Percentiles rank a stretch among this genome's conserved stretches.
Evolutionary conservation across 179 eudicot species (phyloP).

Genomic region (Beta macrorhiza): DNA sequence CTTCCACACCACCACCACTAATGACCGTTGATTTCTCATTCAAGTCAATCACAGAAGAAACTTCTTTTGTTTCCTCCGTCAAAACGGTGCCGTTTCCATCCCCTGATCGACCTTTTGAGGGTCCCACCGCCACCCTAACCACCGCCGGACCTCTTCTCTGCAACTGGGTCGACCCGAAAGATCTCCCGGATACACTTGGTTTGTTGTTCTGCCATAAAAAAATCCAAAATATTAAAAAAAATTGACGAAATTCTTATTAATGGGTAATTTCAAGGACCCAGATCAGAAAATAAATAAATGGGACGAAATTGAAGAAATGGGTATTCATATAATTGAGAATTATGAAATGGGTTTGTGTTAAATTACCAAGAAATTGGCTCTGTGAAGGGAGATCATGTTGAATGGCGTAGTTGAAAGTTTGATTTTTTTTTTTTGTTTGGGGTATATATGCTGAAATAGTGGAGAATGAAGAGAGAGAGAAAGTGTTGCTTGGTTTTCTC

Average conservation of each 20-base stretch:
- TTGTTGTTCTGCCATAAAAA: constrained; percentile 48
- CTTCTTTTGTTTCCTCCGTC: constrained; percentile 37
- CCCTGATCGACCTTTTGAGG: constrained; percentile 46
- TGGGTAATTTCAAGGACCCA: constrained; percentile 8
- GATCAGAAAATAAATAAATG: constrained; percentile 1
- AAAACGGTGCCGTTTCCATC: constrained; percentile 54
- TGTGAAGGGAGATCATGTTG: constrained; percentile 60
- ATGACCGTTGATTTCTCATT: constrained; percentile 36
- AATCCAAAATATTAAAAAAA: neutral
- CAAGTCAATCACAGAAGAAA: constrained; percentile 24
- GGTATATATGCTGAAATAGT: neutral
- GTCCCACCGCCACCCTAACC: constrained; percentile 50
- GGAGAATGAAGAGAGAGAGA: neutral
- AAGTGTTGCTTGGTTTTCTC: neutral
- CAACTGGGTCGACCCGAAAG: constrained; percentile 44
- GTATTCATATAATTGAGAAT: constrained; percentile 11
- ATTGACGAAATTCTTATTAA: no score
- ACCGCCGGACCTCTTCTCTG: constrained; percentile 38
- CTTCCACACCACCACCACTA: constrained; percentile 56
- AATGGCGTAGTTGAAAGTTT: neutral
- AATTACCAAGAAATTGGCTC: constrained; percentile 48
- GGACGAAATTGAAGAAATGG: constrained; percentile 21
- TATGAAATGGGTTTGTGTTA: constrained; percentile 25
- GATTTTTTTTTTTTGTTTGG: no score
- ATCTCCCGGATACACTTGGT: constrained; percentile 44